Evolutionary conservation across 768 basidiomycete species (phyloP).

Genomic region (Kwoniella mangroviensis): DNA sequence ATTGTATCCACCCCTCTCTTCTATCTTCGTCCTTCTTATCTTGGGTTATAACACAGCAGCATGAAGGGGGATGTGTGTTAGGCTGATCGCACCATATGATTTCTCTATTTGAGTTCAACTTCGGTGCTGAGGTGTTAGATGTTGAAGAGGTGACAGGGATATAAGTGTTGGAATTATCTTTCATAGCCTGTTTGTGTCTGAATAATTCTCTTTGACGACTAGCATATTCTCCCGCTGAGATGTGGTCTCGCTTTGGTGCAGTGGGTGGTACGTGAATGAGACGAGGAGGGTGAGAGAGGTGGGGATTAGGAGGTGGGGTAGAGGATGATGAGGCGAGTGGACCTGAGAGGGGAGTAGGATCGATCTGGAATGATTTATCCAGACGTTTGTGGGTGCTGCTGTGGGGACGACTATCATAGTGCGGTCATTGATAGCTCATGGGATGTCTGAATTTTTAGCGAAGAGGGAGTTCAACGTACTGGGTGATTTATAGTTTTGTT

Average conservation of each 20-base stretch:
- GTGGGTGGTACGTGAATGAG: neutral
- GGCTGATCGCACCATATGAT: constrained; percentile 1
- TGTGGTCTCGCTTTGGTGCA: neutral
- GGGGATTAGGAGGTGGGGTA: neutral
- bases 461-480: no score
- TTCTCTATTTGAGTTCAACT: neutral
- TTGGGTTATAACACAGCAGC: neutral
- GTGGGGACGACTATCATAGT: no score
- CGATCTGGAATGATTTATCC: neutral
- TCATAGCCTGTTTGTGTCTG: neutral
- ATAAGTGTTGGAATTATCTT: neutral
- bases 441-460: no score
- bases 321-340: neutral
- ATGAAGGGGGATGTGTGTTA: neutral
- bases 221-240: neutral
- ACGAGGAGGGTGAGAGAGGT: neutral
- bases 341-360: neutral
- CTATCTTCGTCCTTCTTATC: neutral
- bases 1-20: neutral
- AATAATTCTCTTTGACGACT: neutral
- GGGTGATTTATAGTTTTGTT: no score
- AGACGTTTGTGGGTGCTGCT: no score
- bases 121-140: neutral
- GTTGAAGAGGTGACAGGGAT: neutral
- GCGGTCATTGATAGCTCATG: no score